These are phyloP conservation scores for Phytophthora sojae DNA, from an alignment of 352 stramenopile species.

Conservation along the genomic window DNA sequence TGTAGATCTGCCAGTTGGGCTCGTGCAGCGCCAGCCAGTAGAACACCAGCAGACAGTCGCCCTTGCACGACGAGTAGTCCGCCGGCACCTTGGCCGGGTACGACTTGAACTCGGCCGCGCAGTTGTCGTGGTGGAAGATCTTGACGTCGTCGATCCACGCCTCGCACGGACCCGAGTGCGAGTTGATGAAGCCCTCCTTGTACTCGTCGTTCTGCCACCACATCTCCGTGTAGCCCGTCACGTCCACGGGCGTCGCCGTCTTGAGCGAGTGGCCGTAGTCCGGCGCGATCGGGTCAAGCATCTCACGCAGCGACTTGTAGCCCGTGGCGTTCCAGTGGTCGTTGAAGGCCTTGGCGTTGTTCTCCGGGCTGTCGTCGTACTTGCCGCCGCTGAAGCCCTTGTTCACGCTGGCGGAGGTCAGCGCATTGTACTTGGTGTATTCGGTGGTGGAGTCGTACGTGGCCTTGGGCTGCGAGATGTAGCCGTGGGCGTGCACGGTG, in stretches of 20 bases:
- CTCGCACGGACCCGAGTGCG: constrained; percentile 43
- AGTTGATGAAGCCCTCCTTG: constrained; percentile 43
- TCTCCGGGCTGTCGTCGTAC: constrained; percentile 34
- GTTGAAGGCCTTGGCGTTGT: constrained; percentile 41
- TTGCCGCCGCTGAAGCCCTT: constrained; percentile 30
- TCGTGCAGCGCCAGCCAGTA: constrained; percentile 32
- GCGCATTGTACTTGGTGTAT: constrained; percentile 37
- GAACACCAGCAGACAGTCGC: constrained; percentile 25
- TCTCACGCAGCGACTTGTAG: constrained; percentile 42
- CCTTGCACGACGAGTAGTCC: constrained; percentile 30
- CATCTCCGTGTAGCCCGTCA: constrained; percentile 36
- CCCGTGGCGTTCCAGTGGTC: constrained; percentile 33
- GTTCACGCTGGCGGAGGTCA: constrained; percentile 37
- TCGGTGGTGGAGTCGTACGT: constrained; percentile 33
- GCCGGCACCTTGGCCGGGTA: constrained; percentile 40
- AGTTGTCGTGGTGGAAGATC: constrained; percentile 42
- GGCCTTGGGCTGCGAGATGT: constrained; percentile 34
- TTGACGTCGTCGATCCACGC: constrained; percentile 31
- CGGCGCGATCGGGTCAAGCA: constrained; percentile 37
- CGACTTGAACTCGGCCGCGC: constrained; percentile 31
- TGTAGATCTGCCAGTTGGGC: constrained; percentile 42
- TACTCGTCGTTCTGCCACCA: constrained; percentile 48
- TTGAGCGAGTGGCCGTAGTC: constrained; percentile 39
- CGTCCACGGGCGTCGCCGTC: constrained; percentile 29
- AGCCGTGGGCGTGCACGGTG: constrained; percentile 31